These are phyloP conservation scores for Neurospora tetraspora DNA, from an alignment of 495 filamentous ascomycete genomes.

Conservation along the genomic window DNA sequence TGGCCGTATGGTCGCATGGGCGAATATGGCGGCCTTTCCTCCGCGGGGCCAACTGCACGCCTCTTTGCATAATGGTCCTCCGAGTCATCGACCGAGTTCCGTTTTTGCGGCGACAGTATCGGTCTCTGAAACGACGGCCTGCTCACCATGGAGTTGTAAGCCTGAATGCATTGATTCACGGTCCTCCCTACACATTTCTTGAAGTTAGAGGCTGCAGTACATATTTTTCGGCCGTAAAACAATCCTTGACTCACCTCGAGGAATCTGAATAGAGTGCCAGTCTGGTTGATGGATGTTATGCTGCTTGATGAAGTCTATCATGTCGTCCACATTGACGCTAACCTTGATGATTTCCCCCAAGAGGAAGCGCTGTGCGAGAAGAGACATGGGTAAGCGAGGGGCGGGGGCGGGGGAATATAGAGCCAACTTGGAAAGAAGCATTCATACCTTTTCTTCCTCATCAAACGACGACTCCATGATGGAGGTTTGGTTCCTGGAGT, in stretches of 20 bases:
- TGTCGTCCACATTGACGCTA: slow-evolving; percentile 32
- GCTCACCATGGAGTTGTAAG: slow-evolving; percentile 35
- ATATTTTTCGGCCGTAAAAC: no score
- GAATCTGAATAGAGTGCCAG: slow-evolving; percentile 38
- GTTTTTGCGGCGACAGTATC: slow-evolving; percentile 29
- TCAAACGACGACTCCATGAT: slow-evolving; percentile 38
- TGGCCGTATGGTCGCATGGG: slow-evolving; percentile 12
- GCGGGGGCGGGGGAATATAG: slow-evolving; percentile 3
- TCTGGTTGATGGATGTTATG: slow-evolving; percentile 30
- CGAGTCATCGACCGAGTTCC: slow-evolving; percentile 34
- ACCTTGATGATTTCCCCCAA: slow-evolving; percentile 46
- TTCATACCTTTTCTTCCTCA: slow-evolving; percentile 38
- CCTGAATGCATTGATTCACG: slow-evolving; percentile 35
- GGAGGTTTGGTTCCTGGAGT: slow-evolving; percentile 14
- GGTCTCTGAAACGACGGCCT: slow-evolving; percentile 7
- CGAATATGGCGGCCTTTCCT: slow-evolving; percentile 10
- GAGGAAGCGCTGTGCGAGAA: slow-evolving; percentile 37
- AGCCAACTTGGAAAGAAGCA: slow-evolving; percentile 2
- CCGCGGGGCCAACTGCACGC: slow-evolving; percentile 24
- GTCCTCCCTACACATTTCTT: slow-evolving; percentile 32
- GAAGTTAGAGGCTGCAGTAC: slow-evolving; percentile 11
- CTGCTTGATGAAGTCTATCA: slow-evolving; percentile 40
- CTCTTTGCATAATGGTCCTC: slow-evolving; percentile 31
- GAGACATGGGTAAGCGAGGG: slow-evolving; percentile 4
- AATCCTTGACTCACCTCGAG: slow-evolving; percentile 36